Percentiles rank a stretch among this genome's conserved stretches.
Conservation (phyloP, 2,329 filamentous ascomycete species). For the Bisporella sp. region DNA sequence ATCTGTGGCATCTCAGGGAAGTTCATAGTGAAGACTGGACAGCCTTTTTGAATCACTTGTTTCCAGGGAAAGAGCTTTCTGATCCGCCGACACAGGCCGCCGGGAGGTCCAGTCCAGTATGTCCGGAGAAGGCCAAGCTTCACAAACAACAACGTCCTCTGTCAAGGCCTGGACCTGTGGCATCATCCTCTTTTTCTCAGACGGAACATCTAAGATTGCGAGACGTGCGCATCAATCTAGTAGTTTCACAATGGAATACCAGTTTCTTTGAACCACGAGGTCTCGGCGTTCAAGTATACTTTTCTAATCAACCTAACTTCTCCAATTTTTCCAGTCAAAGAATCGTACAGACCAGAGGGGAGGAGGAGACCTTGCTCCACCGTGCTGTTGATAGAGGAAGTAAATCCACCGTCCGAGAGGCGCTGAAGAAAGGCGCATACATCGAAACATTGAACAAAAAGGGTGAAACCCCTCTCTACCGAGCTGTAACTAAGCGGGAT, state of each 20-base stretch:
- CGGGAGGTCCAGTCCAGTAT: constrained; percentile 13
- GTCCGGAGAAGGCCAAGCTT: constrained; percentile 34
- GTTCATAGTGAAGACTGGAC: constrained; percentile 47
- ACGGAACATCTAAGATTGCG: constrained; percentile 13
- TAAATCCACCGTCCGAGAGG: constrained; percentile 4
- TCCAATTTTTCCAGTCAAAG: neutral
- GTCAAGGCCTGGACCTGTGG: constrained; percentile 14
- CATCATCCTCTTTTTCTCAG: constrained; percentile 28
- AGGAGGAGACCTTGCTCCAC: constrained; percentile 6
- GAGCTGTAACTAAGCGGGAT: constrained; percentile 5
- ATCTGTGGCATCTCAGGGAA: constrained; percentile 29
- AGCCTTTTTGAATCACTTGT: constrained; percentile 47
- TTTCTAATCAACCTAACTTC: neutral
- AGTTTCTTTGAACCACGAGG: constrained; percentile 47
- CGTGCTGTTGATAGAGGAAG: constrained; percentile 7
- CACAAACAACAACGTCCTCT: constrained; percentile 29
- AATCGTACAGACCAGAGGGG: neutral
- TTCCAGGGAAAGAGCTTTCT: constrained; percentile 41
- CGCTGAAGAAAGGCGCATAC: constrained; percentile 5
- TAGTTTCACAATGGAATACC: constrained; percentile 47
- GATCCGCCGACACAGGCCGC: constrained; percentile 21
- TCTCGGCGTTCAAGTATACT: constrained; percentile 30
- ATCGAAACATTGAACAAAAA: constrained; percentile 11
- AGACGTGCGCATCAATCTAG: constrained; percentile 29
- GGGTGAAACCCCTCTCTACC: constrained; percentile 5